Base-by-base conservation (phyloP, 169 alveolate genomes). In the Besnoitia besnoiti region DNA sequence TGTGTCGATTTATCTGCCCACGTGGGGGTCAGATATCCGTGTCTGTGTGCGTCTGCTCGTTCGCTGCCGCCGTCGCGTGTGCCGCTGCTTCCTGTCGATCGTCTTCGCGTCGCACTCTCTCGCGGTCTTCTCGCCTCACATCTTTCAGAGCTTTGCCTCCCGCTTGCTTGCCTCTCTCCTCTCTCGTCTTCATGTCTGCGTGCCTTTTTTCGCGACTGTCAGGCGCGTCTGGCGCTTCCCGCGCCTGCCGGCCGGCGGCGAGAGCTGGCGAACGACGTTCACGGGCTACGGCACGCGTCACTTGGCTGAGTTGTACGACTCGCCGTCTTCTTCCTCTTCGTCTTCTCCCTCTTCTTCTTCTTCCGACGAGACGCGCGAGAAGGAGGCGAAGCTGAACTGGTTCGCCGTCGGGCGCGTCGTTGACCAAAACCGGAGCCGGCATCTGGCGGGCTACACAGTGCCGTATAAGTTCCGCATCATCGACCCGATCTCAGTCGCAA, bases 381-480 rank as follows among this genome's bases (percentile, higher is more conserved):
- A 55, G 67, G 67, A 55, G 27, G 67, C 67, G 67, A 55, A 55
- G 27, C 67, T 55, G 30, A 55, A 55, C 67, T 55, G 67, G 67
- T 55, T 55, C 27, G 67, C 67, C 33, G 33, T 55, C 67, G 67
- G 67, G 3, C 67, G 67, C 67, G 67, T 55, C 67, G 67, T 55
- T 19, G 67, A 55, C 67, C 67, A 55, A n/a, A 55, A 55, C 30
- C 46, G 80, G 42, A 24, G 80, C 44, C 80, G 39, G 44, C 80
- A 33, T 37, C 55, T 77, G 61, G 55, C 44, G 2, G 87, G 87
- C 50, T 44, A 77, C 40, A 44, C 55, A 19, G 87, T 77, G 10
- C 87, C 87, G 5, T 77, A 77, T 55, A 77, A 77, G 59, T 77
- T 77, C 40, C 55, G 87, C 19, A 77, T 77, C 49, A 77, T 27